Base-by-base conservation (phyloP, 78 protist genomes). In the Planoprotostelium fungivorum region DNA sequence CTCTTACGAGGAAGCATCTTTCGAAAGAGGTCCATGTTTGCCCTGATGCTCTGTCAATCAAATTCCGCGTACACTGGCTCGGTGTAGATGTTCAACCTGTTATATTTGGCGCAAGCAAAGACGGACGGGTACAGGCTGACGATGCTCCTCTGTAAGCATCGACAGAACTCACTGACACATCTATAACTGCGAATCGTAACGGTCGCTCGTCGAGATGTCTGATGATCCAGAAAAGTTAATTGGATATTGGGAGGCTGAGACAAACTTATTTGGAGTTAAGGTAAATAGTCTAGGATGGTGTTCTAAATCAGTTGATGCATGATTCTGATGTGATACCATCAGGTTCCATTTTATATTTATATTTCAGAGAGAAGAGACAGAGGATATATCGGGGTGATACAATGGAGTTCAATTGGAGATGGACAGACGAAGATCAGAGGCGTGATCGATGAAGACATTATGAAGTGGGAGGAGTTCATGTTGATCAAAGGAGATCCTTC, bases 351-450 rank as follows among this genome's bases (percentile, higher is more conserved):
- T 51, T 51, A 51, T 16, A 51, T 51, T 51, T 51, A 25, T 16
- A 51, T 51, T 25, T 51, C 73, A 16, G 73, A 51, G 73, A 51
- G 73, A 51, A 51, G 73, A 51, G 73, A 51, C 16, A 5, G 73
- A 51, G 73, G 73, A 51, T 51, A 25, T 16, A 16, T 51, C 16
- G 73, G 73, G 5, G 73, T 51, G 73, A 51, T 51, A 51, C 73
- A 51, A 51, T 51, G 73, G 73, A 51, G 31, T 16, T 25, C 73
- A 5, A 25, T 51, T 5, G 73, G 73, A 5, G 73, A 51, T 51
- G 73, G 73, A 51, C 73, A 51, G 73, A 51, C 73, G 31, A 51
- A 51, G 73, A 51, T 51, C 73, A 51, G 73, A 51, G 73, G 73
- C 31, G 73, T 51, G 31, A 51, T 51, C 5, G 73, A 51, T 16